Percentiles rank a stretch among this genome's conserved stretches.
phyloP scores from a whole-genome alignment of 2,329 filamentous ascomycete genomes.

The Microthyrium microscopicum region DNA sequence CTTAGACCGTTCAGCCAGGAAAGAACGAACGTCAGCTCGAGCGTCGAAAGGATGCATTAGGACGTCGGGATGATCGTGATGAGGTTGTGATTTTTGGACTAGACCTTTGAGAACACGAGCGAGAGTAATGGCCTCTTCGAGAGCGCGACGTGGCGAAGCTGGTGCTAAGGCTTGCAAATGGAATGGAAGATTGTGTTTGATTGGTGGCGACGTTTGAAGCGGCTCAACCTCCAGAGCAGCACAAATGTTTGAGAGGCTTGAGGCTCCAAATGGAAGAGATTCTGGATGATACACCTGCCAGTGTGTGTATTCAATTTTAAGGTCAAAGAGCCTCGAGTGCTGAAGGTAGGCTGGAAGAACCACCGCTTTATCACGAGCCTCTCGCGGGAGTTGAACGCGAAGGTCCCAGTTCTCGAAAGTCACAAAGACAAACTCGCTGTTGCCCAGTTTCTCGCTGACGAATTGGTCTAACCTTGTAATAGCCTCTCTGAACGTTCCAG shows the following conservation, averaged over 20 bases:
- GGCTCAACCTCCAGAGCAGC: slow-evolving; percentile 95
- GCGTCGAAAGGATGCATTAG: slow-evolving; percentile 93
- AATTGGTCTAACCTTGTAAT: slow-evolving; percentile 91
- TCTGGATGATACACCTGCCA: slow-evolving; percentile 99
- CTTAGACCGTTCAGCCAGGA: slow-evolving; percentile 91
- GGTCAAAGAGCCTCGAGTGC: slow-evolving; percentile 92
- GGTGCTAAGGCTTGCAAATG: slow-evolving; percentile 91
- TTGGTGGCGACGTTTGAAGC: slow-evolving; percentile 90
- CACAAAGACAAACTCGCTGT: slow-evolving; percentile 94
- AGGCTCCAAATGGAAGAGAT: slow-evolving; percentile 89
- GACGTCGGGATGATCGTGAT: slow-evolving; percentile 87
- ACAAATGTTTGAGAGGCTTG: slow-evolving; percentile 92
- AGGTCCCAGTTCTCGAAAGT: slow-evolving; percentile 98
- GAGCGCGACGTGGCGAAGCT: slow-evolving; percentile 83
- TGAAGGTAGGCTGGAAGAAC: slow-evolving; percentile 93
- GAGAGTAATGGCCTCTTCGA: slow-evolving; percentile 93
- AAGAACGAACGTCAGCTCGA: slow-evolving; percentile 86
- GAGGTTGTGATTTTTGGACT: slow-evolving; percentile 89
- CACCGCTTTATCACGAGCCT: slow-evolving; percentile 95
- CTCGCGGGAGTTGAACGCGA: slow-evolving; percentile 88
- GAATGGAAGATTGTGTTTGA: slow-evolving; percentile 97
- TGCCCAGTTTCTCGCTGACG: slow-evolving; percentile 83
- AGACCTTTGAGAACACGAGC: slow-evolving; percentile 82
- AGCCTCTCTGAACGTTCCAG: slow-evolving; percentile 92
- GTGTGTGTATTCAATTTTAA: slow-evolving; percentile 92